Evolutionary conservation across 345 rosid genomes (phyloP).

Genomic region (Gossypium mustelinum): DNA sequence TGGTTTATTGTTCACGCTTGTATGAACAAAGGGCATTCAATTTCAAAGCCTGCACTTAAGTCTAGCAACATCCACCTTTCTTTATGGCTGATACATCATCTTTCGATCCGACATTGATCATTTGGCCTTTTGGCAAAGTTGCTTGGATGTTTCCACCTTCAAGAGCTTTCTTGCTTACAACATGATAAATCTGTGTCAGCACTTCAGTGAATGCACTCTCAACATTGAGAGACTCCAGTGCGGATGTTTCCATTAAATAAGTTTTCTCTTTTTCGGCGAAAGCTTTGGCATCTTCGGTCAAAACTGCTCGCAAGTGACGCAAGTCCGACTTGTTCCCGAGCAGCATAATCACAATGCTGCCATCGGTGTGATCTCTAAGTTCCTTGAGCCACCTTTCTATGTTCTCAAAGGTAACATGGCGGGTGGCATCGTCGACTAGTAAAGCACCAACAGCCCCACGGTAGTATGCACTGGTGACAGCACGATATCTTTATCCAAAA

Average conservation of each 20-base stretch:
- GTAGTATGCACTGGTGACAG: constrained; percentile 87
- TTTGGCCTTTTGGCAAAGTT: constrained; percentile 77
- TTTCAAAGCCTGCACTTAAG: constrained; percentile 23
- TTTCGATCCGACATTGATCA: constrained; percentile 54
- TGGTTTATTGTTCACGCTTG: background rate
- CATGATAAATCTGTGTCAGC: constrained; percentile 68
- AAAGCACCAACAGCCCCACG: constrained; percentile 88
- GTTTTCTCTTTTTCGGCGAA: constrained; percentile 73
- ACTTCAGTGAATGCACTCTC: constrained; percentile 82
- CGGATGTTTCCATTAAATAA: constrained; percentile 85
- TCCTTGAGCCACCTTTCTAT: constrained; percentile 89
- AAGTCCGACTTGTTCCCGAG: constrained; percentile 90
- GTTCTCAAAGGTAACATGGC: constrained; percentile 75
- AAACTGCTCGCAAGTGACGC: constrained; percentile 79
- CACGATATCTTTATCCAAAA: constrained; percentile 50
- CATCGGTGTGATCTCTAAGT: constrained; percentile 76
- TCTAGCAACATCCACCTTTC: constrained; percentile 73
- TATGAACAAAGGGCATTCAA: constrained; percentile 17
- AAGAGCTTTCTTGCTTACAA: constrained; percentile 75
- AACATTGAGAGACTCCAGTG: constrained; percentile 74
- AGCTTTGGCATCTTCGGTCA: constrained; percentile 52
- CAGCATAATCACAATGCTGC: constrained; percentile 83
- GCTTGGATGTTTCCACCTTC: constrained; percentile 73
- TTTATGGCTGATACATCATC: constrained; percentile 80
- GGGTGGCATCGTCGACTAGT: constrained; percentile 79